These are phyloP conservation scores for Epithele typhae DNA, from an alignment of 768 basidiomycete species.

Conservation along the genomic window DNA sequence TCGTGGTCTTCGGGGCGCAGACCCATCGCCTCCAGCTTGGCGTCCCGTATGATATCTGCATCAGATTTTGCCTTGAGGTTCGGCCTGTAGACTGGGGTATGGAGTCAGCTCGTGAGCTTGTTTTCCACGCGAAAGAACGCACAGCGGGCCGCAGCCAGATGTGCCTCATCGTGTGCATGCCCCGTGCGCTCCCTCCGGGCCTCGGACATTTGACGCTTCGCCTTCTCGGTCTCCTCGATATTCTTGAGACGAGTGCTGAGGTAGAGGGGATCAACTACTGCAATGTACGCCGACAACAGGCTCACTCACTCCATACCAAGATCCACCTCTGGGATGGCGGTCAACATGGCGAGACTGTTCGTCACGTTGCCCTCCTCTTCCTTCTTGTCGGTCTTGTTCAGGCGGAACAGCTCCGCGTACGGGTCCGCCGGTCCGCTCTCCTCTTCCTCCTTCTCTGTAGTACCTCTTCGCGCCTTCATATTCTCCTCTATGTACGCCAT, in stretches of 20 bases:
- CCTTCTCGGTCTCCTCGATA: constrained; percentile 97
- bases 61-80: constrained; percentile 82
- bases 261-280: neutral
- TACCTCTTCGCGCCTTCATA: constrained; percentile 65
- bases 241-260: constrained; percentile 85
- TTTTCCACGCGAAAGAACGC: constrained; percentile 31
- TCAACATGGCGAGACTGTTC: constrained; percentile 92
- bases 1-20: constrained; percentile 51
- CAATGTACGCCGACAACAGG: neutral
- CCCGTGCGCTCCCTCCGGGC: constrained; percentile 55
- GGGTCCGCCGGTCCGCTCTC: constrained; percentile 55
- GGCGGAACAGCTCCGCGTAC: constrained; percentile 71
- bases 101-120: neutral
- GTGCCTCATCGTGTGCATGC: constrained; percentile 65
- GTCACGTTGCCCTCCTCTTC: constrained; percentile 87
- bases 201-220: constrained; percentile 82
- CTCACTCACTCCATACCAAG: constrained; percentile 94
- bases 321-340: constrained; percentile 97
- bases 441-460: constrained; percentile 43
- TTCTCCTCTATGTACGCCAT: constrained; percentile 98
- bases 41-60: constrained; percentile 81
- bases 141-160: constrained; percentile 88
- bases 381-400: constrained; percentile 58
- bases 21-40: constrained; percentile 84
- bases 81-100: constrained; percentile 82